These are phyloP conservation scores for Yarrowia sp. DNA, from an alignment of 805 yeast species.

Conservation along the genomic window DNA sequence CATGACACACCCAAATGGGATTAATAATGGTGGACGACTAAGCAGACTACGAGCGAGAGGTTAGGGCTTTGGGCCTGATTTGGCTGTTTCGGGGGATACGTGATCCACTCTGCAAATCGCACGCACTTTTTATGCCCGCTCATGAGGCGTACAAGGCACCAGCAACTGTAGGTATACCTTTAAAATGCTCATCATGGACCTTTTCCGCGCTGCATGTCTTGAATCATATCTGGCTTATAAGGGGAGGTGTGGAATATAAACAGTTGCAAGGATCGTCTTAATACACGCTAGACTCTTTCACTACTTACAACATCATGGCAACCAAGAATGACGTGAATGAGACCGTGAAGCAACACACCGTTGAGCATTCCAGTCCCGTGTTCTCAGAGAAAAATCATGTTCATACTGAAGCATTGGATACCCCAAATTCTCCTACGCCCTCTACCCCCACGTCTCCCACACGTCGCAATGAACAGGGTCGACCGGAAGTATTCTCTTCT, in stretches of 20 bases:
- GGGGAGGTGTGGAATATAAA: not conserved
- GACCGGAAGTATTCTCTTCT: conserved; percentile 7
- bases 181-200: too few species aligned
- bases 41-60: not conserved
- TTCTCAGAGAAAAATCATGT: not conserved
- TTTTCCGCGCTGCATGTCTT: not conserved
- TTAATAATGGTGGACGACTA: not conserved
- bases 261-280: too few species aligned
- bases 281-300: too few species aligned
- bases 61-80: not conserved
- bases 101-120: not conserved
- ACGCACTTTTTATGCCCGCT: not conserved
- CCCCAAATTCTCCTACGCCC: too few species aligned
- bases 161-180: too few species aligned
- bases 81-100: not conserved
- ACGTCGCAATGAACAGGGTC: conserved; percentile 6
- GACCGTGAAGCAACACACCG: not conserved
- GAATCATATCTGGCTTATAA: not conserved
- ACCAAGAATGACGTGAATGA: not conserved
- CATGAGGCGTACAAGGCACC: not conserved
- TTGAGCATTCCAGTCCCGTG: not conserved
- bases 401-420: not conserved
- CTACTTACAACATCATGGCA: not conserved
- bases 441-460: not conserved
- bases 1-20: not conserved